Base-by-base conservation (phyloP, 495 filamentous ascomycete species). In the Hypomontagnella monticulosa region DNA sequence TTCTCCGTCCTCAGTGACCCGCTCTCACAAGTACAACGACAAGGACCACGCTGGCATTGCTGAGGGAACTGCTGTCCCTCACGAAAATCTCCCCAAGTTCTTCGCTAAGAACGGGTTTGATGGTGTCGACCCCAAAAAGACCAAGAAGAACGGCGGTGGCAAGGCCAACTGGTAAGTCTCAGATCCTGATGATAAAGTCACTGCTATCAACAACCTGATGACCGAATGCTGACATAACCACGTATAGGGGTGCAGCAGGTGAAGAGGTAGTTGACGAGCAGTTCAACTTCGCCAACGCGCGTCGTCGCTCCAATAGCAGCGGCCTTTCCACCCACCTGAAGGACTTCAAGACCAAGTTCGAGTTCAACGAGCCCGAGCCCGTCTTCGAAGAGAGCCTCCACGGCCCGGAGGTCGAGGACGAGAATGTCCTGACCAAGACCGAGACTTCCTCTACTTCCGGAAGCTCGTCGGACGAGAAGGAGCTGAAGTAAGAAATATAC, bases 261-360 rank as follows among this genome's bases (percentile, higher is more conserved):
- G 91, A 90, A 41, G 94, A 98, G 79, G 80, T 91, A 38, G 83
- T 93, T 61, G 92, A 96, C 70, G 88, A 88, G 63, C 79, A 81
- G 20, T 96, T 92, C 80, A 93, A 88, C 71, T 85, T 94, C 55
- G 83, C 83, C 79, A 96, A 97, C 70, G 83, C 92, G 36, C 92
- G 94, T 63, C 94, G 94, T 76, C 93, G 91, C 68, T 94, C 92
- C 73, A 97, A 97, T 79, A 93, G 89, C 78, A 93, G 89, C 79
- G 84, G 85, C 55, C 82, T 89, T 61, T 86, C 90, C 63, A 97
- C 97, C 85, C 96, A 94, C 85, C 88, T 92, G 68, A 97, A 97
- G 86, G 94, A 99, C 83, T 97, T 99, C 88, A 96, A 95, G 84
- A 88, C 89, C 74, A 93, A 93, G 85, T 92, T 97, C 59, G 87